Evolutionary conservation across 208 protist genomes (phyloP).

Genomic region (Acanthamoeba divionensis): DNA sequence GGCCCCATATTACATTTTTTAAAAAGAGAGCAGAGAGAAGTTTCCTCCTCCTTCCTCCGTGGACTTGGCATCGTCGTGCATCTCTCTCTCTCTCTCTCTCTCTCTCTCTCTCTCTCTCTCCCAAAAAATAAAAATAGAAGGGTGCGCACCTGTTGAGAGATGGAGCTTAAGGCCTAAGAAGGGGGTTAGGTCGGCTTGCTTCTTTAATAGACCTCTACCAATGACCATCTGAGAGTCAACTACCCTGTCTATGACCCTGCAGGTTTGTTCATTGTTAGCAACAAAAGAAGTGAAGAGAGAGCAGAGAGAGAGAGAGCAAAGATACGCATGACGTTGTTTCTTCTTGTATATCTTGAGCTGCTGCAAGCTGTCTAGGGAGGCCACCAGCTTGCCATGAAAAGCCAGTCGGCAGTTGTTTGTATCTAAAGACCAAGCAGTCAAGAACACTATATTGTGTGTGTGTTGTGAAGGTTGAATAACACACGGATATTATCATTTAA

Average conservation of each 20-base stretch:
- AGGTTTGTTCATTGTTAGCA: no score
- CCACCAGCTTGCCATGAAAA: conserved; percentile 60
- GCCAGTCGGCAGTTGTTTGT: conserved; percentile 56
- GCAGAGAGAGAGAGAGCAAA: no score
- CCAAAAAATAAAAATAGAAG: neutral
- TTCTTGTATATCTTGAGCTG: conserved; percentile 58
- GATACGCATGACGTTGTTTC: conserved; percentile 14
- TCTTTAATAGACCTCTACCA: conserved; percentile 68
- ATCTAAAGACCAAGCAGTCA: neutral
- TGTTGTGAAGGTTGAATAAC: neutral
- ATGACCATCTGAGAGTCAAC: conserved; percentile 60
- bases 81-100: no score
- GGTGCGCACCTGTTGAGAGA: conserved; percentile 34
- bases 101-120: no score
- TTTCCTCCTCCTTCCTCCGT: no score
- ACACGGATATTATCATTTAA: neutral
- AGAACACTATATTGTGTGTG: neutral
- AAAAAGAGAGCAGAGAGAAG: no score
- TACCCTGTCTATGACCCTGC: conserved; percentile 10
- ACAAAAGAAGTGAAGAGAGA: neutral
- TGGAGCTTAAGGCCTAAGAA: conserved; percentile 67
- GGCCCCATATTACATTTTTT: no score
- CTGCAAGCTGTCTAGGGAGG: neutral
- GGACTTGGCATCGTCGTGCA: no score
- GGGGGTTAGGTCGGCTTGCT: conserved; percentile 59